These are phyloP conservation scores for Dimocarpus longan DNA, from an alignment of 345 rosid species.

Conservation along the genomic window DNA sequence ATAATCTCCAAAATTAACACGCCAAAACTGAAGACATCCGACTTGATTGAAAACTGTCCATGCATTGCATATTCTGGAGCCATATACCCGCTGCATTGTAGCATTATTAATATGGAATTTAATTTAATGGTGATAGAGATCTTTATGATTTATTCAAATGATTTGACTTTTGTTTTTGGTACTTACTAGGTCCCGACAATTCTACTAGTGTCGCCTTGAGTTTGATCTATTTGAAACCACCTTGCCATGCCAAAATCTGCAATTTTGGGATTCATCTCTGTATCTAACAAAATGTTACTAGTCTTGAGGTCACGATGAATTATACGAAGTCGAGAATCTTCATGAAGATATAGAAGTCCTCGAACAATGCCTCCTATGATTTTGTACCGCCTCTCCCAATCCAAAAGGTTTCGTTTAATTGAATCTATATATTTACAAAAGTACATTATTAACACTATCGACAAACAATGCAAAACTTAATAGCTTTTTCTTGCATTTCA, in stretches of 20 bases:
- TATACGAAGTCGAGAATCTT: slow-evolving; percentile 46
- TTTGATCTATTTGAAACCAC: slow-evolving; percentile 37
- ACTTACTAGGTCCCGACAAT: slow-evolving; percentile 53
- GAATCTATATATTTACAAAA: slow-evolving; percentile 22
- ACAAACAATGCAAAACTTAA: not conserved
- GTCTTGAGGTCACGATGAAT: slow-evolving; percentile 57
- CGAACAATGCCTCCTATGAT: slow-evolving; percentile 45
- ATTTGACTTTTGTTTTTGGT: not conserved
- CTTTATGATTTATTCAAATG: not conserved
- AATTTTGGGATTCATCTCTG: slow-evolving; percentile 48
- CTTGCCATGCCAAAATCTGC: slow-evolving; percentile 60
- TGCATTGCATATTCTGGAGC: slow-evolving; percentile 50
- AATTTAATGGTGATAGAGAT: too few relatives aligned
- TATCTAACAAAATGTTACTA: slow-evolving; percentile 45
- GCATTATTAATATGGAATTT: not conserved
- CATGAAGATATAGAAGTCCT: slow-evolving; percentile 53
- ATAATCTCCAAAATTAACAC: slow-evolving; percentile 45
- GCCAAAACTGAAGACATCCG: slow-evolving; percentile 50
- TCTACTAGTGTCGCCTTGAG: slow-evolving; percentile 36
- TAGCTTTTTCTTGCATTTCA: not conserved
- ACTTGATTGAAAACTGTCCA: slow-evolving; percentile 43
- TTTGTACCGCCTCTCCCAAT: slow-evolving; percentile 39
- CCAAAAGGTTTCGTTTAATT: slow-evolving; percentile 8
- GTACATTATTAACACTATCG: too few relatives aligned
- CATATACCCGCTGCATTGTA: slow-evolving; percentile 37